A percentile compares a stretch with the other conserved stretches of the same genome.
phyloP scores from a whole-genome alignment of 1,139 yeast species.

The Saccharomyces pastorianus region DNA sequence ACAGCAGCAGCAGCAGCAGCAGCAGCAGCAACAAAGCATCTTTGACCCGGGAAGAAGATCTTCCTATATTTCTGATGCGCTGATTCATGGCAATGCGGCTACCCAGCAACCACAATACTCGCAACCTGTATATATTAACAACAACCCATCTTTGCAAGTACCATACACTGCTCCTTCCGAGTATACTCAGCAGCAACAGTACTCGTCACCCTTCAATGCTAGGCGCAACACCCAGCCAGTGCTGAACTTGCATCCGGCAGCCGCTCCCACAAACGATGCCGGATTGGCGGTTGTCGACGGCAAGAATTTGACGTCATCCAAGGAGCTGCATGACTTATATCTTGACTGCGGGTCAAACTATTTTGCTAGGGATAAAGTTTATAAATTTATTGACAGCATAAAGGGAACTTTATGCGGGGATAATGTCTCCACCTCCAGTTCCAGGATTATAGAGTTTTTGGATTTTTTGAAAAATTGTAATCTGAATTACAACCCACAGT shows the following conservation, averaged over 20 bases:
- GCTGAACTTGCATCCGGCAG: neutral
- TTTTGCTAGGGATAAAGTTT: constrained; percentile 25
- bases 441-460: constrained; percentile 14
- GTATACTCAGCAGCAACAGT: neutral
- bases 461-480: constrained; percentile 24
- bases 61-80: constrained; percentile 29
- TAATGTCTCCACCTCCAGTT: neutral
- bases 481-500: constrained; percentile 24
- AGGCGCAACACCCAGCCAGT: constrained; percentile 10
- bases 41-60: constrained; percentile 23
- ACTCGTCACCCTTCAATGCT: neutral
- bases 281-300: constrained; percentile 21
- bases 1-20: neutral
- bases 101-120: neutral
- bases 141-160: neutral
- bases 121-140: neutral
- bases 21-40: neutral
- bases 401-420: constrained; percentile 13
- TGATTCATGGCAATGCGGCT: constrained; percentile 16
- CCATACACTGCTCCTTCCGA: neutral
- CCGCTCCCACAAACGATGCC: constrained; percentile 12
- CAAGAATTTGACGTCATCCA: constrained; percentile 21
- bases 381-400: constrained; percentile 22
- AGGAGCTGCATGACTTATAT: constrained; percentile 24
- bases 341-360: constrained; percentile 27